These are phyloP conservation scores for Yamadazyma trypodendri DNA, from an alignment of 1,139 yeast species.

Conservation along the genomic window DNA sequence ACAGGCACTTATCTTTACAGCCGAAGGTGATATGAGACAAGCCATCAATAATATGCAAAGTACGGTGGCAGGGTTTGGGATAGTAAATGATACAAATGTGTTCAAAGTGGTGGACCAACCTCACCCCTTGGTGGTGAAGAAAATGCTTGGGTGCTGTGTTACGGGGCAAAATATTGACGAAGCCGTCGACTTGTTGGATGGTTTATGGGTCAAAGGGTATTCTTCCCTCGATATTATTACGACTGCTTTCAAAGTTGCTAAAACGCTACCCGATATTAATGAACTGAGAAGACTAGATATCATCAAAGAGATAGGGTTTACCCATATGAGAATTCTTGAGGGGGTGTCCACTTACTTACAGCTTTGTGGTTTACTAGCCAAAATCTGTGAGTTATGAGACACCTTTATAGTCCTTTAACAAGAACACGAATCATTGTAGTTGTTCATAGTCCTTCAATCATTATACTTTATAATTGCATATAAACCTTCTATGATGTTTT, in stretches of 20 bases:
- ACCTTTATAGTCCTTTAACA: background rate
- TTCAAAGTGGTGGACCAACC: conserved; percentile 96
- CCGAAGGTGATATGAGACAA: conserved; percentile 99
- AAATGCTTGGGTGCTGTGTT: conserved; percentile 61
- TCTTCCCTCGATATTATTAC: conserved; percentile 92
- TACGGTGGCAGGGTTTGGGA: conserved; percentile 90
- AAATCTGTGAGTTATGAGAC: conserved; percentile 37
- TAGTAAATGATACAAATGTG: conserved; percentile 87
- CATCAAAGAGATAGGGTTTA: conserved; percentile 82
- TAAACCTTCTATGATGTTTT: conserved; percentile 15
- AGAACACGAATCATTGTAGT: too few species aligned
- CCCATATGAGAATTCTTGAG: conserved; percentile 89
- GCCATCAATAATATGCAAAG: conserved; percentile 93
- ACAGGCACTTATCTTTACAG: conserved; percentile 91
- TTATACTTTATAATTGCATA: too few species aligned
- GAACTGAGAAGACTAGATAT: conserved; percentile 72
- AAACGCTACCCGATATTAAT: conserved; percentile 63
- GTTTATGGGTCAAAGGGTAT: conserved; percentile 87
- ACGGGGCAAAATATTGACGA: conserved; percentile 48
- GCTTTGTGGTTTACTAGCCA: conserved; percentile 78
- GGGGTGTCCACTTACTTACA: conserved; percentile 90
- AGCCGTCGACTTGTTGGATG: conserved; percentile 64
- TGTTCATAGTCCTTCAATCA: too few species aligned
- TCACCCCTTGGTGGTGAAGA: conserved; percentile 82
- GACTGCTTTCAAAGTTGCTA: conserved; percentile 84